These are phyloP conservation scores for Pyrenochaeta sp. DNA, from an alignment of 2,329 filamentous ascomycete genomes.

Conservation along the genomic window DNA sequence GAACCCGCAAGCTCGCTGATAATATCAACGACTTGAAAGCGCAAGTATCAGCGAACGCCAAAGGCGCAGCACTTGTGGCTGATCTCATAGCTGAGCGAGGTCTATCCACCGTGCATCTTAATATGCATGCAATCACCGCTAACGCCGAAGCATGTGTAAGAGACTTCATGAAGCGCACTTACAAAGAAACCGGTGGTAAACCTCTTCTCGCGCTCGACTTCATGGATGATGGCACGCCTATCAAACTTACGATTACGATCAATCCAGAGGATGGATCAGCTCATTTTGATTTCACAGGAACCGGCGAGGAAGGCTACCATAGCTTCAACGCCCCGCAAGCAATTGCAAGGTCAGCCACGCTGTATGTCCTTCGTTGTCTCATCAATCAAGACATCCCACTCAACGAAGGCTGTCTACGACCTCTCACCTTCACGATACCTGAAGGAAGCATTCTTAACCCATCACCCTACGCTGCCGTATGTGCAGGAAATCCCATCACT, in stretches of 20 bases:
- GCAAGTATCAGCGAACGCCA: conserved; percentile 45
- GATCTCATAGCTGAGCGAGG: conserved; percentile 48
- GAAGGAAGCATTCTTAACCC: conserved; percentile 41
- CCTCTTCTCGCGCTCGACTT: conserved; percentile 38
- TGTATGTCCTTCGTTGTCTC: conserved; percentile 42
- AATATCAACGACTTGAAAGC: conserved; percentile 50
- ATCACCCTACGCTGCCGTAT: conserved; percentile 36
- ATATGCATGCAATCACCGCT: conserved; percentile 52
- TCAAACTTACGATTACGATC: conserved; percentile 44
- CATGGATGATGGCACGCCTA: conserved; percentile 53
- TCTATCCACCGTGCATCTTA: conserved; percentile 47
- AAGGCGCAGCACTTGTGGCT: conserved; percentile 47
- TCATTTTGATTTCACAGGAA: conserved; percentile 54
- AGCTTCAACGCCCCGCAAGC: conserved; percentile 51
- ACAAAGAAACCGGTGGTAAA: conserved; percentile 30
- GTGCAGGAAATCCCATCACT: conserved; percentile 39
- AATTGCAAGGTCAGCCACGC: conserved; percentile 46
- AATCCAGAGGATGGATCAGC: conserved; percentile 48
- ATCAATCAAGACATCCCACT: conserved; percentile 44
- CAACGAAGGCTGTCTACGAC: conserved; percentile 44
- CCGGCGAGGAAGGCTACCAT: conserved; percentile 45
- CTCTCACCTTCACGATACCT: conserved; percentile 37
- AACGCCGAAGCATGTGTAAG: conserved; percentile 47
- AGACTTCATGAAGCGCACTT: conserved; percentile 30
- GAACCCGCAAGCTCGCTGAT: conserved; percentile 42